Evolutionary conservation across 495 filamentous ascomycete genomes (phyloP), one percentile per base, ranked within the genome.

Genomic region (Podospora pseudopauciseta): DNA sequence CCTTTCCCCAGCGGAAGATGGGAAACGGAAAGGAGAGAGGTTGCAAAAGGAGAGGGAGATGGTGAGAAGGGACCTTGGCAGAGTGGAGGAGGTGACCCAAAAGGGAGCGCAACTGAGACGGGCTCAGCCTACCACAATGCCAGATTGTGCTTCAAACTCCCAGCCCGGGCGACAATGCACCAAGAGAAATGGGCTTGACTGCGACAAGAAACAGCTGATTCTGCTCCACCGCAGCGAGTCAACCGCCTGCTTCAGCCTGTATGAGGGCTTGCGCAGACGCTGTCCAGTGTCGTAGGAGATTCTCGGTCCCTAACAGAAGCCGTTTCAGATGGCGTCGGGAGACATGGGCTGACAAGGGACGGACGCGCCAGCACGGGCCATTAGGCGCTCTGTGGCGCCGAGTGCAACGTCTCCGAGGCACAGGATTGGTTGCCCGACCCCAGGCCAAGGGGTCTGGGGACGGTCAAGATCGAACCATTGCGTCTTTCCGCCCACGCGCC

Each of bases 251-350:
- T 58, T 66, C 74, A 76, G 64, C 15, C 58, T 67, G 67, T 27
- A 49, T 57, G 60, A 66, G 39, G 60, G 62, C 59, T 57, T 20
- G 60, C 67, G 64, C 54, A 32, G 63, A 70, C 60, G 63, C 26
- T 55, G 64, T 67, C 57, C 62, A 65, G 64, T 27, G 67, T 67
- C 44, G 69, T 64, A 49, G 60, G 69, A 64, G 79, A 80, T 75
- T 66, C 64, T 64, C 69, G 63, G 69, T 79, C 75, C 73, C 75
- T 71, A 73, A 80, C 80, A 70, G 59, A 65, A 76, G 73, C 69
- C 66, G 80, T 81, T 81, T 81, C 76, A 80, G 75, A 74, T 71
- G 69, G 72, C 69, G 78, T 78, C 74, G 71, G 64, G 78, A 72
- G 71, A 68, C 72, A 61, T 57, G 72, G 74, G 59, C 59, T 60